These are phyloP conservation scores for Dujonia santamariae DNA, from an alignment of 1,139 yeast species.

Conservation along the genomic window DNA sequence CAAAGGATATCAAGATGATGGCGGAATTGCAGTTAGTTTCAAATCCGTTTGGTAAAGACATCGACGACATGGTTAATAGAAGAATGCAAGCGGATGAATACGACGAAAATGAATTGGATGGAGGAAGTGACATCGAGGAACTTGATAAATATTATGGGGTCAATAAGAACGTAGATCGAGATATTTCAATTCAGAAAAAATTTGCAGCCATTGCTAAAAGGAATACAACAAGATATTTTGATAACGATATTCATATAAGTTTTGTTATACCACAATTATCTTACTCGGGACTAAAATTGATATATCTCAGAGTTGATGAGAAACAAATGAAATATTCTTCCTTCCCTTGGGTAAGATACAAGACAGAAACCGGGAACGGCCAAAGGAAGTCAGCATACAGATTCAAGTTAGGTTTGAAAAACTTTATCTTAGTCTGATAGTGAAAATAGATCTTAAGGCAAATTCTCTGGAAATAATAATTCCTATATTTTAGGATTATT, in stretches of 20 bases:
- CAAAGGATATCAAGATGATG: constrained; percentile 38
- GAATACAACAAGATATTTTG: constrained; percentile 2
- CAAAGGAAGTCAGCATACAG: constrained; percentile 21
- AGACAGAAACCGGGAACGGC: constrained; percentile 24
- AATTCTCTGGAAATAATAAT: too few relatives aligned
- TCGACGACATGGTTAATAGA: constrained; percentile 2
- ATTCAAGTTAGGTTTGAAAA: constrained; percentile 26
- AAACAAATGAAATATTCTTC: constrained; percentile 42
- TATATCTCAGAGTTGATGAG: constrained; percentile 41
- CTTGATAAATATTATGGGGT: constrained; percentile 44
- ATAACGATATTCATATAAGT: constrained; percentile 26
- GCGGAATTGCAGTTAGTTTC: constrained; percentile 29
- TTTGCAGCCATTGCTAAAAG: constrained; percentile 1
- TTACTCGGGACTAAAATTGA: constrained; percentile 41
- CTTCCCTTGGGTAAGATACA: constrained; percentile 47
- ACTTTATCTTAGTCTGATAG: constrained; percentile 22
- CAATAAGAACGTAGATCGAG: constrained; percentile 19
- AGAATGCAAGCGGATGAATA: constrained; percentile 6
- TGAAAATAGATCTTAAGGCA: too few relatives aligned
- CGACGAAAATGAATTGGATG: constrained; percentile 15
- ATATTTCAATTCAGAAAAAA: constrained; percentile 2
- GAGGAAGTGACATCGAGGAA: constrained; percentile 24
- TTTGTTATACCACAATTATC: constrained; percentile 43
- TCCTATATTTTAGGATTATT: too few relatives aligned
- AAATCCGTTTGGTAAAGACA: not conserved